These are phyloP conservation scores for Fraxinus pennsylvanica DNA, from an alignment of 257 asterid species.

Conservation along the genomic window DNA sequence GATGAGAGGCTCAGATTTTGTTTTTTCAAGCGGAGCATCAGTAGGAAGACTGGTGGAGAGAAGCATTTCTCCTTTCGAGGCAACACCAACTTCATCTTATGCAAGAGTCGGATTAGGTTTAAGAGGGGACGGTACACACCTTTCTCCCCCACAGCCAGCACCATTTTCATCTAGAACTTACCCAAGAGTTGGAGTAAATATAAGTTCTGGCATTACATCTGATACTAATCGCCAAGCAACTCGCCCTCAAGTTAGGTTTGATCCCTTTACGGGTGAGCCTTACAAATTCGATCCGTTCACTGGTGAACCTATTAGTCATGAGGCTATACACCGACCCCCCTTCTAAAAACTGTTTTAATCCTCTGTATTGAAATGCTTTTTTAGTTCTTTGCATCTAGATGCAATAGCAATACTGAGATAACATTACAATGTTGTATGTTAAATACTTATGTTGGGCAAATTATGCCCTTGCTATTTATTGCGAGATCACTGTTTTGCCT, in stretches of 20 bases:
- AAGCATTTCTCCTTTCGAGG: constrained; percentile 38
- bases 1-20: constrained; percentile 33
- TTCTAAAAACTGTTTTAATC: constrained; percentile 28
- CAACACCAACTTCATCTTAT: constrained; percentile 31
- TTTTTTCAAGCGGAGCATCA: constrained; percentile 31
- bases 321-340: constrained; percentile 25
- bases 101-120: constrained; percentile 33
- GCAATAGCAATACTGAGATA: background rate
- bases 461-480: background rate
- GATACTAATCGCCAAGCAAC: constrained; percentile 37
- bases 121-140: constrained; percentile 26
- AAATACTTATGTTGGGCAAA: background rate
- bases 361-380: background rate
- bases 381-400: background rate
- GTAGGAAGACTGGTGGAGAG: constrained; percentile 37
- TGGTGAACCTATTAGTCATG: constrained; percentile 75
- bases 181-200: constrained; percentile 31
- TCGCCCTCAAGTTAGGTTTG: constrained; percentile 67
- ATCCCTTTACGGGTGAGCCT: constrained; percentile 85
- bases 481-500: background rate
- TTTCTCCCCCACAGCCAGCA: constrained; percentile 34
- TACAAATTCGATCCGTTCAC: constrained; percentile 94
- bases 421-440: background rate
- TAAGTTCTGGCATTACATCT: constrained; percentile 24
- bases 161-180: constrained; percentile 41